A percentile compares a stretch with the other conserved stretches of the same genome.
phyloP scores from a whole-genome alignment of 495 filamentous ascomycete genomes.

The Neurospora hispaniola region DNA sequence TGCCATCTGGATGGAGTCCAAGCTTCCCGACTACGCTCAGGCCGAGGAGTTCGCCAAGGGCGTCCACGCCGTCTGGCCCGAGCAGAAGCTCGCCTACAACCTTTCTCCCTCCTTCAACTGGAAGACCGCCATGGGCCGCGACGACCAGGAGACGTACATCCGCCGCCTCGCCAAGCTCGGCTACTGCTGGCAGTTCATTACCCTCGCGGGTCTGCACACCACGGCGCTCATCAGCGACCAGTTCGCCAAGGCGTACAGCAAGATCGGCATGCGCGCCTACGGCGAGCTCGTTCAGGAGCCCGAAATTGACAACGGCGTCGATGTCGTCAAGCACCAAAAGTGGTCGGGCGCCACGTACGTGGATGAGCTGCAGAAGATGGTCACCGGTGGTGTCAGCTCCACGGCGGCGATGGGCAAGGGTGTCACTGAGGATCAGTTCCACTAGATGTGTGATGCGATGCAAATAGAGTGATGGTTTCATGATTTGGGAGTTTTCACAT shows the following conservation, averaged over 20 bases:
- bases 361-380: constrained; percentile 93
- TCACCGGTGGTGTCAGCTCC: constrained; percentile 80
- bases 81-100: constrained; percentile 97
- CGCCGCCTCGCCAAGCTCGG: constrained; percentile 73
- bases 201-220: constrained; percentile 92
- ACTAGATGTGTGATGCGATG: constrained; percentile 19
- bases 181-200: constrained; percentile 99
- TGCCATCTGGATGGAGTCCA: constrained; percentile 98
- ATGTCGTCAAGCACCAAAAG: constrained; percentile 98
- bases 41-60: constrained; percentile 91
- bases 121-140: constrained; percentile 90
- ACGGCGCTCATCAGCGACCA: constrained; percentile 82
- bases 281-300: constrained; percentile 96
- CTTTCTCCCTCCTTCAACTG: constrained; percentile 98
- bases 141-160: constrained; percentile 97
- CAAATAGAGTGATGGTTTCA: neutral
- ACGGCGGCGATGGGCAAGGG: constrained; percentile 96
- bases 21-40: constrained; percentile 84
- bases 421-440: constrained; percentile 95
- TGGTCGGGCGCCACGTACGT: constrained; percentile 94
- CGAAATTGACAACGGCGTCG: constrained; percentile 80
- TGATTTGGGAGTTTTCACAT: neutral
- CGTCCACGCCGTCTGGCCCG: constrained; percentile 88
- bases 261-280: constrained; percentile 89
- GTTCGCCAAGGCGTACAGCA: constrained; percentile 73